These are phyloP conservation scores for Melampsora americana DNA, from an alignment of 1,284 basidiomycete genomes.

Conservation along the genomic window DNA sequence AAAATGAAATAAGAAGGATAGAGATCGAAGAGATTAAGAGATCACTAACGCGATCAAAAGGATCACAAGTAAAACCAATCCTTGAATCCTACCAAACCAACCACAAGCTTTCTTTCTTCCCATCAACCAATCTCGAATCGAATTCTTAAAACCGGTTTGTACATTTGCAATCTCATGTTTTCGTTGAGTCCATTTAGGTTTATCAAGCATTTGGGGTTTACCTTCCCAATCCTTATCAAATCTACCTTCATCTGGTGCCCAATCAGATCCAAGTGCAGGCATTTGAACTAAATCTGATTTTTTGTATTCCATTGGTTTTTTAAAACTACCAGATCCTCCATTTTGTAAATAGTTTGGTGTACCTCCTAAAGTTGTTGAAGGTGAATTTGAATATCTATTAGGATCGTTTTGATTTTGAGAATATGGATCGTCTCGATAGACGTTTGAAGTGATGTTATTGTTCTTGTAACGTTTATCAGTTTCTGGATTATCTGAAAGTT, in stretches of 20 bases:
- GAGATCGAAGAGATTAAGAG: not conserved
- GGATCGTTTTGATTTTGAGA: not conserved
- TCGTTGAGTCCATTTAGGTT: conserved; percentile 13
- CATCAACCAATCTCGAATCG: not conserved
- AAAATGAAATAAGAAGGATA: not conserved
- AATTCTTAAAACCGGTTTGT: not conserved
- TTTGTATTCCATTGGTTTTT: not conserved
- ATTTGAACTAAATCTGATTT: conserved; percentile 22
- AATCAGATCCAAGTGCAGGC: conserved; percentile 34
- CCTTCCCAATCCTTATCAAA: conserved; percentile 36
- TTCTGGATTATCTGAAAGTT: not conserved
- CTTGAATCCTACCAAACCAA: conserved; percentile 19
- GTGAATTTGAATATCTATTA: not conserved
- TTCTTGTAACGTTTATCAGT: not conserved
- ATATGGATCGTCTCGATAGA: not conserved
- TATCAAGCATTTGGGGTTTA: conserved; percentile 17
- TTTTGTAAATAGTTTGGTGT: not conserved
- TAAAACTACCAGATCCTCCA: not conserved
- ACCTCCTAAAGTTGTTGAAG: conserved; percentile 1
- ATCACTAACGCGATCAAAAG: conserved; percentile 9
- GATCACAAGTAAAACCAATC: conserved; percentile 7
- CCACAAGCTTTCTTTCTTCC: conserved; percentile 2
- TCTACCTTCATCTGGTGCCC: conserved; percentile 9
- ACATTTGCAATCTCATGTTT: not conserved
- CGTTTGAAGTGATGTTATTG: not conserved